Evolutionary conservation across 2,329 filamentous ascomycete species (phyloP).

Genomic region (Epichloe glyceriae): DNA sequence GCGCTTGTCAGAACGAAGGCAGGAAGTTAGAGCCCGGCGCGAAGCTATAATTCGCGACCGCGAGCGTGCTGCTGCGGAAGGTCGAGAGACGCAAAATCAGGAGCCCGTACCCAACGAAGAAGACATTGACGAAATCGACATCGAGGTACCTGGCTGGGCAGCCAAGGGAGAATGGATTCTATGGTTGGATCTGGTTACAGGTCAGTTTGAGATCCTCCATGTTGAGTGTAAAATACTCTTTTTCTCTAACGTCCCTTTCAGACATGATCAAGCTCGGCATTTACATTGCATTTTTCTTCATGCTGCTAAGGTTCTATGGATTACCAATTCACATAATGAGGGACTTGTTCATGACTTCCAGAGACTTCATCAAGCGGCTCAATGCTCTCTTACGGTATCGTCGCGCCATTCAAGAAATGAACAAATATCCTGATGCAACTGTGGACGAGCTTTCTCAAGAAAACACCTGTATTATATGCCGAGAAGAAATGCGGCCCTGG

Average conservation of each 20-base stretch:
- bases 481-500: conserved; percentile 90
- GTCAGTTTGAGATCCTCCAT: conserved; percentile 30
- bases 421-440: conserved; percentile 83
- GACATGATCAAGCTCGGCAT: conserved; percentile 86
- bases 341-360: conserved; percentile 85
- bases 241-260: conserved; percentile 17
- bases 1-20: conserved; percentile 54
- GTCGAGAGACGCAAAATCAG: conserved; percentile 43
- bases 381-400: conserved; percentile 80
- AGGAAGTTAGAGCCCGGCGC: conserved; percentile 50
- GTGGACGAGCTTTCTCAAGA: conserved; percentile 72
- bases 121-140: conserved; percentile 82
- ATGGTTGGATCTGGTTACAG: conserved; percentile 70
- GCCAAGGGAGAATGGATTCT: conserved; percentile 89
- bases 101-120: conserved; percentile 50
- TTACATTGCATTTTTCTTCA: conserved; percentile 84
- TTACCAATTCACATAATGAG: conserved; percentile 93
- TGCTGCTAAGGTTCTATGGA: conserved; percentile 87
- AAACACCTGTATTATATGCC: conserved; percentile 94
- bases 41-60: conserved; percentile 37
- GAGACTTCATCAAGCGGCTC: conserved; percentile 84
- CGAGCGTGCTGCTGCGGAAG: conserved; percentile 34
- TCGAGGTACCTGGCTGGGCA: conserved; percentile 93
- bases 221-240: background rate
- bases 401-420: conserved; percentile 88